Conservation (phyloP, 345 rosid genomes). For the Tarenaya hassleriana region DNA sequence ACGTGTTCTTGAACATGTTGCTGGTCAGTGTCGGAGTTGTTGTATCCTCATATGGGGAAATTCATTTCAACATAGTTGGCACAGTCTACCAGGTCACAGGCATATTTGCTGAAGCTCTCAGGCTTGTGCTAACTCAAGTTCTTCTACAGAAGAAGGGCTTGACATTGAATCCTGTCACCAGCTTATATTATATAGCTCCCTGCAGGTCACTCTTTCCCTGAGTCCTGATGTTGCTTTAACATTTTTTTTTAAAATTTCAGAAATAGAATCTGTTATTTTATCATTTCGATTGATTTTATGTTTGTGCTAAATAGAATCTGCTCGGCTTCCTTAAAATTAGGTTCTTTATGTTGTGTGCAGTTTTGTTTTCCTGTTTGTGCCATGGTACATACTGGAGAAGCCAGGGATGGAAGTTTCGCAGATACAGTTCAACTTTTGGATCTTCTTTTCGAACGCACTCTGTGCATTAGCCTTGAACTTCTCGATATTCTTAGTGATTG, state of each 20-base stretch:
- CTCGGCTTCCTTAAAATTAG: background rate
- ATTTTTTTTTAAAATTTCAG: conserved; percentile 1
- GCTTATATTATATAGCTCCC: conserved; percentile 93
- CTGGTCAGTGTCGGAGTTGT: conserved; percentile 96
- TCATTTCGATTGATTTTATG: too few relatives aligned
- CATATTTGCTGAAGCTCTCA: conserved; percentile 93
- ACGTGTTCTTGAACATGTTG: conserved; percentile 87
- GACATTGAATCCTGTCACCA: conserved; percentile 82
- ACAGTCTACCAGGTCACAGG: conserved; percentile 92
- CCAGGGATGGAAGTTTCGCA: conserved; percentile 70
- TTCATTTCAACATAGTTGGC: conserved; percentile 81
- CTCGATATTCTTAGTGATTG: conserved; percentile 88
- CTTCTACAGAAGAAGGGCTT: conserved; percentile 91
- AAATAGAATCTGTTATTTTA: too few relatives aligned
- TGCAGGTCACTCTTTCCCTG: conserved; percentile 56
- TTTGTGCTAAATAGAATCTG: too few relatives aligned
- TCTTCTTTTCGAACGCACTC: conserved; percentile 88
- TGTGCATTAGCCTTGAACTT: conserved; percentile 89
- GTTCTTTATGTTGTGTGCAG: conserved; percentile 42
- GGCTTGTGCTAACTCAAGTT: conserved; percentile 93
- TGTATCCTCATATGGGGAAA: conserved; percentile 90
- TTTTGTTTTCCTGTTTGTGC: conserved; percentile 77
- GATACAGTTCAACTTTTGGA: conserved; percentile 95
- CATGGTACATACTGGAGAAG: conserved; percentile 90
- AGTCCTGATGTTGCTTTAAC: background rate